A percentile compares a stretch with the other conserved stretches of the same genome.
phyloP scores from a whole-genome alignment of 202 grass and related monocot genomes.

The Schoenoplectus tabernaemontani region DNA sequence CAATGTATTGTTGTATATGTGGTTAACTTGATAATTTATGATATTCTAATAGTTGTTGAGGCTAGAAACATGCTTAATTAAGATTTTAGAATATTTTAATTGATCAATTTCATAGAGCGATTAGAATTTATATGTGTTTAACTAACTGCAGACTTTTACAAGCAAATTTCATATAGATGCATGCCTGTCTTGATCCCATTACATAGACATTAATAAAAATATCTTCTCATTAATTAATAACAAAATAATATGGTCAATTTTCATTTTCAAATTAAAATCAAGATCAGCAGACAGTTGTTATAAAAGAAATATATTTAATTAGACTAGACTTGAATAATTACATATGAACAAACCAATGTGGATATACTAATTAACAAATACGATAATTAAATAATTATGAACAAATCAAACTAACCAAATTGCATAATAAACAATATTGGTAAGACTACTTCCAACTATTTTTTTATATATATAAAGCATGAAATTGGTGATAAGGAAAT shows the following conservation, averaged over 20 bases:
- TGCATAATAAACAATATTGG: background rate
- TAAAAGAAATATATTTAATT: conserved; percentile 1
- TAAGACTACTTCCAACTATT: background rate
- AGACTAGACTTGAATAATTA: background rate
- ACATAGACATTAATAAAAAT: background rate
- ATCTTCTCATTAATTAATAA: background rate
- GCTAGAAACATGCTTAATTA: too few relatives aligned
- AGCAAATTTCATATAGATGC: background rate
- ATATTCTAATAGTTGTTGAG: too few relatives aligned
- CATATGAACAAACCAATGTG: background rate
- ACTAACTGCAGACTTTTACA: too few relatives aligned
- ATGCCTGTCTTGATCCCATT: background rate
- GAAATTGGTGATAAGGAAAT: background rate
- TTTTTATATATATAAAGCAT: background rate
- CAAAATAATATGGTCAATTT: too few relatives aligned
- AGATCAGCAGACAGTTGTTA: background rate
- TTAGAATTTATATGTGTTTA: too few relatives aligned
- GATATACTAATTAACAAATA: background rate
- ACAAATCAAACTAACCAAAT: background rate
- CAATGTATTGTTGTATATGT: too few relatives aligned
- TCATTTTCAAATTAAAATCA: background rate
- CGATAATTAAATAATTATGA: background rate
- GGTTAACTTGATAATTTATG: too few relatives aligned
- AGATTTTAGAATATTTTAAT: too few relatives aligned
- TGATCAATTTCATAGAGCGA: too few relatives aligned